These are phyloP conservation scores for Euclidium syriacum DNA, from an alignment of 345 rosid genomes.

Conservation along the genomic window DNA sequence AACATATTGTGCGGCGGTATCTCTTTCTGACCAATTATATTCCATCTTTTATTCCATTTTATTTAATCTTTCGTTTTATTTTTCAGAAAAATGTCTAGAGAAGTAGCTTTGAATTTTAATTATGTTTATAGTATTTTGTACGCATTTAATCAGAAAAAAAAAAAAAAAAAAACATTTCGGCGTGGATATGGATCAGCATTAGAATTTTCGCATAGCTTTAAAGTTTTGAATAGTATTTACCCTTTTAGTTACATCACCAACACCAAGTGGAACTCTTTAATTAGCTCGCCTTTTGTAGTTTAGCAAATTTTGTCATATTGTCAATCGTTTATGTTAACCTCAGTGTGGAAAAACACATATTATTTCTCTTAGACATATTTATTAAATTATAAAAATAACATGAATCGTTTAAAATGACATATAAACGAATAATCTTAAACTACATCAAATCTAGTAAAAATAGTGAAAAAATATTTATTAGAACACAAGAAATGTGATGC, in stretches of 20 bases:
- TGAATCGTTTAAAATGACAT: not conserved
- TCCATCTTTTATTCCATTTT: not conserved
- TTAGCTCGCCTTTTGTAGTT: not conserved
- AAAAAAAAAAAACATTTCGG: no score
- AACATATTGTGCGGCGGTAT: slow-evolving; percentile 14
- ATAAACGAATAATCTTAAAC: not conserved
- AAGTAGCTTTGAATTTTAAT: slow-evolving; percentile 11
- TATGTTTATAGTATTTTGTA: slow-evolving; percentile 4
- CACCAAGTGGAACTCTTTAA: slow-evolving; percentile 1
- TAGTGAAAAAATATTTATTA: not conserved
- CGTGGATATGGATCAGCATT: not conserved
- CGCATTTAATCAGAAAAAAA: not conserved
- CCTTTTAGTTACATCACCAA: slow-evolving; percentile 3
- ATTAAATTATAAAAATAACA: not conserved
- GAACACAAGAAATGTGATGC: not conserved
- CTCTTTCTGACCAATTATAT: slow-evolving; percentile 21
- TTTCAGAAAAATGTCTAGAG: not conserved
- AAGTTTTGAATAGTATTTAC: slow-evolving; percentile 6
- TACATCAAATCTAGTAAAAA: not conserved
- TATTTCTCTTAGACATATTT: not conserved
- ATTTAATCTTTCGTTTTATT: not conserved
- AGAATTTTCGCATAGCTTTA: slow-evolving; percentile 2
- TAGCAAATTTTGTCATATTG: not conserved
- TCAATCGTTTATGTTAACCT: not conserved
- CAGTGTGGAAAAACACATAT: not conserved